Evolutionary conservation across 2,329 filamentous ascomycete species (phyloP).

Genomic region (Xylariaceae sp.): DNA sequence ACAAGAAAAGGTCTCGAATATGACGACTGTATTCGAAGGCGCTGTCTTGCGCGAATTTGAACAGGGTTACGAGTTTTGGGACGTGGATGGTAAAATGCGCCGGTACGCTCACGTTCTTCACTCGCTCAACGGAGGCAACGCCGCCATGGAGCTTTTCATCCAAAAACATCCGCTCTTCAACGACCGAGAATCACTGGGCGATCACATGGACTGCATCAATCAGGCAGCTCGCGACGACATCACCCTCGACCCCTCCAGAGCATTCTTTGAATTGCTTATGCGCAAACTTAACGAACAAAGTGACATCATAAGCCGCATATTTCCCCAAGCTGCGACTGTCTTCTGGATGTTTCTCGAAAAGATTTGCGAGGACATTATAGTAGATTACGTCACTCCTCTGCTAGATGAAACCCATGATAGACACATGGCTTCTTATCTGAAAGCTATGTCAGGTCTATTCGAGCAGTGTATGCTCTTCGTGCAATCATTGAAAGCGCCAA

Average conservation of each 20-base stretch:
- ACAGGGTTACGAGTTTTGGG: constrained; percentile 83
- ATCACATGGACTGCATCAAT: constrained; percentile 79
- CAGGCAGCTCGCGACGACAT: constrained; percentile 63
- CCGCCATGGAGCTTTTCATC: constrained; percentile 80
- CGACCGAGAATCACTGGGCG: constrained; percentile 67
- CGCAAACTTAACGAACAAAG: constrained; percentile 80
- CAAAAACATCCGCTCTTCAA: constrained; percentile 84
- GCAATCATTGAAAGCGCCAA: constrained; percentile 65
- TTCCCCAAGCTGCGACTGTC: constrained; percentile 68
- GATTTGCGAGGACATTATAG: constrained; percentile 77
- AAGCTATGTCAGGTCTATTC: constrained; percentile 82
- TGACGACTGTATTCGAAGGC: constrained; percentile 83
- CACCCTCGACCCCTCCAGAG: constrained; percentile 73
- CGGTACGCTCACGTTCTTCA: constrained; percentile 85
- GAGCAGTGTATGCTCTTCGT: constrained; percentile 80
- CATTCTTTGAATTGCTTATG: constrained; percentile 75
- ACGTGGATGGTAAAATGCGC: constrained; percentile 85
- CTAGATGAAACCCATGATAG: constrained; percentile 83
- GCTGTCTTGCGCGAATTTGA: constrained; percentile 90
- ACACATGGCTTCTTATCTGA: constrained; percentile 74
- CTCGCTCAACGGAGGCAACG: constrained; percentile 74
- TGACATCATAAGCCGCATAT: constrained; percentile 76
- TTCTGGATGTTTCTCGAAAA: constrained; percentile 79
- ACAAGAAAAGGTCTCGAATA: constrained; percentile 68
- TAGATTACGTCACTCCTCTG: constrained; percentile 80